Conservation (phyloP, 139 green algal genomes). For the Picochlorum costavermella region DNA sequence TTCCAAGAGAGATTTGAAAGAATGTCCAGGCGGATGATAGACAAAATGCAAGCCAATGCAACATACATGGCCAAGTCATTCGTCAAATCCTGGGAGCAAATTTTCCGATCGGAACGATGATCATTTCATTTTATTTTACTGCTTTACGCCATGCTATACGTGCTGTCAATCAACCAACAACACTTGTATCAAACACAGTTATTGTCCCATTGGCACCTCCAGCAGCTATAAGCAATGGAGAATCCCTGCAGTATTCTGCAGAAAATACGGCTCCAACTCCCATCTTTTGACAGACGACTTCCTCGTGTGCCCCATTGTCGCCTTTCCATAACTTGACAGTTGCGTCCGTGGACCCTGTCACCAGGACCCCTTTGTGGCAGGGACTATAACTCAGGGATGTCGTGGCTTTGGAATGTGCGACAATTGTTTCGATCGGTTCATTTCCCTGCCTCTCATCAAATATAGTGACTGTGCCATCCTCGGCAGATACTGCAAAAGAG, state of each 20-base stretch:
- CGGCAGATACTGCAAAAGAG: conserved; percentile 76
- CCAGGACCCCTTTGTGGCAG: conserved; percentile 56
- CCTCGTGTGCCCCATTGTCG: conserved; percentile 28
- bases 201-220: conserved; percentile 74
- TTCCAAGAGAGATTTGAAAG: conserved; percentile 27
- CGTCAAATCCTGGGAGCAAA: conserved; percentile 19
- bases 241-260: conserved; percentile 53
- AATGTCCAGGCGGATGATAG: conserved; percentile 19
- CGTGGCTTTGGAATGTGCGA: conserved; percentile 76
- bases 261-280: conserved; percentile 71
- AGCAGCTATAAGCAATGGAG: conserved; percentile 62
- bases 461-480: conserved; percentile 63
- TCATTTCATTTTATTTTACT: no score
- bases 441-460: conserved; percentile 51
- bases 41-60: conserved; percentile 23
- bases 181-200: conserved; percentile 70
- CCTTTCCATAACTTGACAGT: conserved; percentile 85
- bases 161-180: background rate
- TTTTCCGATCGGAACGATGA: background rate
- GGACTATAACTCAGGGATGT: conserved; percentile 65
- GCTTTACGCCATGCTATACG: no score
- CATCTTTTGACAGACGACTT: conserved; percentile 64
- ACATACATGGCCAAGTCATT: conserved; percentile 17
- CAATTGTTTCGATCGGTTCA: conserved; percentile 58
- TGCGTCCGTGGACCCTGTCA: conserved; percentile 88